A percentile compares a stretch with the other conserved stretches of the same genome.
phyloP scores from a whole-genome alignment of 148 eudicot genomes.

The Chenopodium suecicum region DNA sequence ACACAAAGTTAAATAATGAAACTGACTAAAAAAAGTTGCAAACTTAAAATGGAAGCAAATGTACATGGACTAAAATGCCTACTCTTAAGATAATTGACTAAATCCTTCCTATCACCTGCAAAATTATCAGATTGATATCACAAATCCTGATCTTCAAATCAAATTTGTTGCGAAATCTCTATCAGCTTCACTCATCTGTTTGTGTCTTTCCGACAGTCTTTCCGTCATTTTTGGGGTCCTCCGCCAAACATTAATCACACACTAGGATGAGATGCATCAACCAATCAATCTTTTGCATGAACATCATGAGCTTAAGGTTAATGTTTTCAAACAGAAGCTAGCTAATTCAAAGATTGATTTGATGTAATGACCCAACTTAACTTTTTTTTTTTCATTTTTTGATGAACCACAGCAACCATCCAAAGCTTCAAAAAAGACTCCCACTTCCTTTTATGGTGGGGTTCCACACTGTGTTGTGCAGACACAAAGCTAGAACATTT shows the following conservation, averaged over 20 bases:
- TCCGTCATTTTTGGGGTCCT: slow-evolving; percentile 18
- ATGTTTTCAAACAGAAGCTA: slow-evolving; percentile 29
- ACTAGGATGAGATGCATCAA: neutral
- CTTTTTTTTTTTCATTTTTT: slow-evolving; percentile 6
- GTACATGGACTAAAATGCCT: slow-evolving; percentile 26
- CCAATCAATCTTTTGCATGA: slow-evolving; percentile 13
- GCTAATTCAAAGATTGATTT: slow-evolving; percentile 22
- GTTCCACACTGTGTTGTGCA: slow-evolving; percentile 22
- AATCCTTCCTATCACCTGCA: slow-evolving; percentile 18
- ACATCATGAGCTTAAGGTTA: slow-evolving; percentile 14
- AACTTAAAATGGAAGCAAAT: slow-evolving; percentile 31
- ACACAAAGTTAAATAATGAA: slow-evolving; percentile 21
- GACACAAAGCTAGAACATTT: slow-evolving; percentile 20
- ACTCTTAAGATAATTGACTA: slow-evolving; percentile 23
- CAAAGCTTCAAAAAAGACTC: slow-evolving; percentile 28
- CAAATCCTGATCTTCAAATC: neutral
- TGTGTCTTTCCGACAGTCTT: slow-evolving; percentile 15
- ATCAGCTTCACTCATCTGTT: slow-evolving; percentile 18
- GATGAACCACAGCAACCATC: slow-evolving; percentile 23
- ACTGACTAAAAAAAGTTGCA: slow-evolving; percentile 13
- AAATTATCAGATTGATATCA: slow-evolving; percentile 11
- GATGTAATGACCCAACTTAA: slow-evolving; percentile 21
- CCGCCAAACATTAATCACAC: neutral
- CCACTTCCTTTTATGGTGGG: slow-evolving; percentile 31
- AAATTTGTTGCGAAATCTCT: slow-evolving; percentile 27